A percentile compares a stretch with the other conserved stretches of the same genome.
These are phyloP conservation scores for Cercophora scortea DNA, from an alignment of 495 filamentous ascomycete genomes.

Conservation along the genomic window DNA sequence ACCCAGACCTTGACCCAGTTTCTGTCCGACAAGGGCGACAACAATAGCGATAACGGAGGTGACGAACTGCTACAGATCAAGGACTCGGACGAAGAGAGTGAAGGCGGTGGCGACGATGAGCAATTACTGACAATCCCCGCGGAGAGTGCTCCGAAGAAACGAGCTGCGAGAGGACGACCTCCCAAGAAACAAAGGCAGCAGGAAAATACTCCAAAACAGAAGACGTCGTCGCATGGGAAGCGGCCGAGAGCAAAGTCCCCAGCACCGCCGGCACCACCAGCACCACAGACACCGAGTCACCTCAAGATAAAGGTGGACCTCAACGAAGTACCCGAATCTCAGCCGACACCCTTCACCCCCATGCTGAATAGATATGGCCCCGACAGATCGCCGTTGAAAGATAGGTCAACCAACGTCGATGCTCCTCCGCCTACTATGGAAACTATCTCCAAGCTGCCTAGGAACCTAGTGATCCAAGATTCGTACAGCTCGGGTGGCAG, in stretches of 20 bases:
- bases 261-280: constrained; percentile 5
- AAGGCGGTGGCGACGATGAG: constrained; percentile 5
- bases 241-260: background rate
- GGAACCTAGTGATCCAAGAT: constrained; percentile 28
- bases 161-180: background rate
- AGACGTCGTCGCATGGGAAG: background rate
- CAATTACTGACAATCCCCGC: background rate
- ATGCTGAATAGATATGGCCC: constrained; percentile 20
- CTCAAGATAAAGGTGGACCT: constrained; percentile 24
- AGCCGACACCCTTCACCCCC: constrained; percentile 28
- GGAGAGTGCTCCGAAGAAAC: background rate
- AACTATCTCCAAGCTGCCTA: constrained; percentile 16
- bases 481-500: constrained; percentile 28
- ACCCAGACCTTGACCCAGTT: constrained; percentile 40
- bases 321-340: constrained; percentile 33
- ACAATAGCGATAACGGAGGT: constrained; percentile 4
- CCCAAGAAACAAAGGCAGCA: background rate
- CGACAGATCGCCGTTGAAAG: constrained; percentile 26
- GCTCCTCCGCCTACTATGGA: constrained; percentile 20
- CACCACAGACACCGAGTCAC: constrained; percentile 26
- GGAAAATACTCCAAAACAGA: background rate
- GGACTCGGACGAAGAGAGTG: constrained; percentile 24
- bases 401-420: constrained; percentile 29
- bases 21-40: constrained; percentile 15
- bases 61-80: constrained; percentile 22